Base-by-base conservation (phyloP, 306 rosid species). In the Cicer chorassanicum region DNA sequence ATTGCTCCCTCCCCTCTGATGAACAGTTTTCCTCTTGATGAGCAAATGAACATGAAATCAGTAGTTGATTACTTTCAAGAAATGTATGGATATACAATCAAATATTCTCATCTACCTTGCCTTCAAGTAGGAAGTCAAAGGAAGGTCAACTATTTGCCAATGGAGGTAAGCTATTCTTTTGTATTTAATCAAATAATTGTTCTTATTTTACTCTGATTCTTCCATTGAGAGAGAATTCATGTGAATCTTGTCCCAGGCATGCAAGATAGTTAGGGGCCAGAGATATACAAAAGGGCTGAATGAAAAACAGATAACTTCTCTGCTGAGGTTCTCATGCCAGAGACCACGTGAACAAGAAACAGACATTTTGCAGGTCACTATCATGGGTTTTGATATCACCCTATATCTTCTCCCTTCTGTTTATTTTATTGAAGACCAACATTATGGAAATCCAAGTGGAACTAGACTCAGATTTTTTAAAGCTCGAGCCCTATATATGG, bases 31-130 rank as follows among this genome's bases (percentile, higher is more conserved):
- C 88, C 88, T 11, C 77, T 85, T 59, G 86, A 85, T 85, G 88
- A 85, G 55, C 86, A 85, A 64, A 78, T 75, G 84, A 85, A 82
- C 67, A 85, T 85, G 88, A 85, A 85, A 75, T 85, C 88, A 70
- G 86, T 85, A 43, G 86, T 85, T 51, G 88, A 85, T 72, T 85
- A 85, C 69, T 85, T 85, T 71, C 88, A 69, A 79, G 83, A 83
- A 48, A 13, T 83, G 75, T 83, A 83, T 79, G 83, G 83, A 70
- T 83, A 74, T 57, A 79, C 81, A 14, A 83, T 83, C 40, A 57
- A 79, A 83, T 79, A 74, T 75, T 9, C 86, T 34, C 83, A 83
- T 64, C 74, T 79, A 45, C 86, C 86, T 24, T 83, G 86, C 65
- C 83, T 83, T 64, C 81, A 83, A 83, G 86, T 83, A 65, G 83